Percentiles rank a stretch among this genome's conserved stretches.
These are phyloP conservation scores for Tilletia caries DNA, from an alignment of 1,284 basidiomycete species.

Conservation along the genomic window DNA sequence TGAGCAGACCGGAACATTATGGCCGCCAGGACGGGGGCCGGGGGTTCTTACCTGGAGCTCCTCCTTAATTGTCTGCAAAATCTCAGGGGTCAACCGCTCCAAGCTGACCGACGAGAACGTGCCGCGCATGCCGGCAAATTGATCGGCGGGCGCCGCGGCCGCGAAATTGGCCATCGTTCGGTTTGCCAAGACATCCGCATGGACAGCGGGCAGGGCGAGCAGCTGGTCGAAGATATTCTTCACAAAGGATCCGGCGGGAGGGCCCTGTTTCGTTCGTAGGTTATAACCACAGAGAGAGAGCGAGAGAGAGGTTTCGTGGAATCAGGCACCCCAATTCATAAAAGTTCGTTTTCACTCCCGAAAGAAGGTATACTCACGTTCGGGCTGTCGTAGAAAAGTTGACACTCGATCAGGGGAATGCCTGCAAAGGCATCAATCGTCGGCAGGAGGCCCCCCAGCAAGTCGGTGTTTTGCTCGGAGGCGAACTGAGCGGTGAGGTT, in stretches of 20 bases:
- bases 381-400: conserved; percentile 6
- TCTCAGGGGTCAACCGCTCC: conserved; percentile 6
- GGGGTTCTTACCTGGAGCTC: conserved; percentile 10
- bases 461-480: conserved; percentile 13
- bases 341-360: too few species aligned
- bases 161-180: conserved; percentile 11
- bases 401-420: neutral
- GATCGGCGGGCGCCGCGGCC: neutral
- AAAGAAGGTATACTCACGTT: too few species aligned
- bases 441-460: conserved; percentile 14
- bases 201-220: neutral
- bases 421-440: conserved; percentile 17
- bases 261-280: conserved; percentile 2
- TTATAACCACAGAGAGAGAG: too few species aligned
- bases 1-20: too few species aligned
- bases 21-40: too few species aligned
- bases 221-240: conserved; percentile 3
- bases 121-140: neutral
- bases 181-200: neutral
- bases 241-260: neutral
- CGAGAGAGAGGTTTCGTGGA: too few species aligned
- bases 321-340: too few species aligned
- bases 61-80: neutral
- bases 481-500: conserved; percentile 14
- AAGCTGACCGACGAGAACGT: conserved; percentile 6